phyloP scores from a whole-genome alignment of 2,329 filamentous ascomycete genomes.

The Fusarium protoensiforme region DNA sequence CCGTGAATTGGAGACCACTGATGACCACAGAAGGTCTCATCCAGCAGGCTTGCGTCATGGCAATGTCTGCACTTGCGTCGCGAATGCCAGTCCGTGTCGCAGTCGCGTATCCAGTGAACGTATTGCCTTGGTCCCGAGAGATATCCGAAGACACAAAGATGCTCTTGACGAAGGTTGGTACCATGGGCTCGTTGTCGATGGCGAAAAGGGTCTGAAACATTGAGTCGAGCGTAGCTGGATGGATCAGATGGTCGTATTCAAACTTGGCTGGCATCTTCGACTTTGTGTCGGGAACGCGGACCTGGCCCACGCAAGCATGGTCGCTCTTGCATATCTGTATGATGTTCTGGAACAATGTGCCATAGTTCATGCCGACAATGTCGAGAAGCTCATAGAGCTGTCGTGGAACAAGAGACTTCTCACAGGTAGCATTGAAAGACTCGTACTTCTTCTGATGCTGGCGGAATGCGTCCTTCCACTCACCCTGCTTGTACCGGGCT shows the following conservation, averaged over 20 bases:
- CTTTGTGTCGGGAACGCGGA: constrained; percentile 61
- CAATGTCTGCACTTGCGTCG: constrained; percentile 56
- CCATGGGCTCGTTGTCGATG: constrained; percentile 58
- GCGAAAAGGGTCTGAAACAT: constrained; percentile 65
- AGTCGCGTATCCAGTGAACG: constrained; percentile 56
- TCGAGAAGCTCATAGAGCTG: constrained; percentile 64
- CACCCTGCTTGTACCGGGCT: constrained; percentile 40
- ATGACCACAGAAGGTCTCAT: constrained; percentile 53
- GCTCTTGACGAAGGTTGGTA: constrained; percentile 58
- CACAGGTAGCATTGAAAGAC: constrained; percentile 43
- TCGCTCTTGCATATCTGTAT: constrained; percentile 47
- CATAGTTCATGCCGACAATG: constrained; percentile 63
- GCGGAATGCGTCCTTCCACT: constrained; percentile 30
- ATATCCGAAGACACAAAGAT: constrained; percentile 58
- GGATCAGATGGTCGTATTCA: constrained; percentile 66
- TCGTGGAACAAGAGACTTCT: constrained; percentile 50
- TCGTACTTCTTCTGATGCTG: constrained; percentile 38
- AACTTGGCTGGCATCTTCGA: constrained; percentile 63
- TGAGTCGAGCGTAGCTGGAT: constrained; percentile 67
- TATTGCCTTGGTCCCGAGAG: constrained; percentile 44
- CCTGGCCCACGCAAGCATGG: constrained; percentile 49
- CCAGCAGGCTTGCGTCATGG: constrained; percentile 53
- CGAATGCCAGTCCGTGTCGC: constrained; percentile 50
- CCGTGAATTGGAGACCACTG: constrained; percentile 57
- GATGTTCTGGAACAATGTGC: constrained; percentile 62